phyloP scores from a whole-genome alignment of 495 filamentous ascomycete genomes.

The Cercophora scortea region DNA sequence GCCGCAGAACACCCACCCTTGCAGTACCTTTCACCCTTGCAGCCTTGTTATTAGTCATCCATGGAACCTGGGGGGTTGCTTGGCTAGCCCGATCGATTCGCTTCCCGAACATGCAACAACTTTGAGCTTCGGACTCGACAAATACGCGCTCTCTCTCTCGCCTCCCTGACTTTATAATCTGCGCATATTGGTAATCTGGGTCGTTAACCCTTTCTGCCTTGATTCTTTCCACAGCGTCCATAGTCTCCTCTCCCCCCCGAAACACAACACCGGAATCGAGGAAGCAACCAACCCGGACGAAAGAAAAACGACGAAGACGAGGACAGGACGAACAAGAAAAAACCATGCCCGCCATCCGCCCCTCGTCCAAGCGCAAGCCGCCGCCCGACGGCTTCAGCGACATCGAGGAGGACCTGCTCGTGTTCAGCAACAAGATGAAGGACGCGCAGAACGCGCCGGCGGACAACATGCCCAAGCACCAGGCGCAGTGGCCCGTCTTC shows the following conservation, averaged over 20 bases:
- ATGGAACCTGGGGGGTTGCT: too few species aligned
- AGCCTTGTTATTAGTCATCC: too few species aligned
- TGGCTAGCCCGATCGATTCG: too few species aligned
- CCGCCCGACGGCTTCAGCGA: slow-evolving; percentile 94
- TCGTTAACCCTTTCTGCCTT: too few species aligned
- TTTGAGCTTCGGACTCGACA: too few species aligned
- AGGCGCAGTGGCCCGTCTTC: slow-evolving; percentile 93
- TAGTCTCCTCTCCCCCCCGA: not conserved
- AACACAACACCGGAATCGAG: not conserved
- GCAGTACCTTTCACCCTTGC: not conserved
- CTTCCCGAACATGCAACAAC: too few species aligned
- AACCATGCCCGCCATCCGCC: slow-evolving; percentile 80
- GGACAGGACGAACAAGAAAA: slow-evolving; percentile 8
- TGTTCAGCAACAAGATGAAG: slow-evolving; percentile 98
- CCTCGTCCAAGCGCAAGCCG: slow-evolving; percentile 72
- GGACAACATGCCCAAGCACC: slow-evolving; percentile 56
- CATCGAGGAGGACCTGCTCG: slow-evolving; percentile 90
- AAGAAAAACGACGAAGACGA: not conserved
- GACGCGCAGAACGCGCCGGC: slow-evolving; percentile 75
- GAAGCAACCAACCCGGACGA: not conserved
- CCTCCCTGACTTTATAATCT: too few species aligned
- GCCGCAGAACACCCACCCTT: too few species aligned
- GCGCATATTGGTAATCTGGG: too few species aligned
- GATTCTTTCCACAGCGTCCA: not conserved
- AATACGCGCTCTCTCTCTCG: too few species aligned